Base-by-base conservation (phyloP, 352 stramenopile species). In the Phytophthora colocasiae region DNA sequence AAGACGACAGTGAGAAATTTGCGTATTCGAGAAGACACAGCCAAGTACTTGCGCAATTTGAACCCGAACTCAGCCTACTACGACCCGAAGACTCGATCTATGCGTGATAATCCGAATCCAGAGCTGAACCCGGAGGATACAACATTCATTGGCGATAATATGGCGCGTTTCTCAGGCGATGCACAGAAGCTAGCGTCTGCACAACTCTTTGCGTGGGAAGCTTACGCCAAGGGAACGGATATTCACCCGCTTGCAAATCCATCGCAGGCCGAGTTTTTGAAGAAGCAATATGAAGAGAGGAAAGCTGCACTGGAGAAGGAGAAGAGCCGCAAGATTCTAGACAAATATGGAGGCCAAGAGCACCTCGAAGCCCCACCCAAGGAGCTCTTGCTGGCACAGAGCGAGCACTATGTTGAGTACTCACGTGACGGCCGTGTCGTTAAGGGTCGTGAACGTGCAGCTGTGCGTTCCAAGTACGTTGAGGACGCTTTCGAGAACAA, bases 11-110 rank as follows among this genome's bases (percentile, higher is more conserved):
- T 99, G 38, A 91, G 97, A 1, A 99, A 99, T 73, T 79, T 99
- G 36, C 93, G 98, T 19, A 99, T 99, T 71, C 94, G 98, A 55
- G 98, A 99, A 77, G 98, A 99, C 75, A 99, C 97, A 41, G 97
- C 98, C 59, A 99, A 99, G 74, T 99, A 99, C 70, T 68, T 99
- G 52, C 85, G 96, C 26, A 99, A 99, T 64, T 81, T 99, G 19
- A 97, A 99, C 80, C 88, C 96, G 8, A 98, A 99, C 71, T 98
- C 93, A 47, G 97, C 98, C 5, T 99, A 99, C 77, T 99, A 99
- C 79, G 97, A 99, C 89, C 97, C 98, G 1, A 99, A 99, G 80
- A 98, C 93, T 39, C 85, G 98, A 29, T 98, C 93, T 3, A 99
- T 99, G 97, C 85, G 98, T 26, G 97, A 98, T 60, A 99, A 99